These are phyloP conservation scores for Vachellia pachyceras DNA, from an alignment of 306 rosid species.

Conservation along the genomic window DNA sequence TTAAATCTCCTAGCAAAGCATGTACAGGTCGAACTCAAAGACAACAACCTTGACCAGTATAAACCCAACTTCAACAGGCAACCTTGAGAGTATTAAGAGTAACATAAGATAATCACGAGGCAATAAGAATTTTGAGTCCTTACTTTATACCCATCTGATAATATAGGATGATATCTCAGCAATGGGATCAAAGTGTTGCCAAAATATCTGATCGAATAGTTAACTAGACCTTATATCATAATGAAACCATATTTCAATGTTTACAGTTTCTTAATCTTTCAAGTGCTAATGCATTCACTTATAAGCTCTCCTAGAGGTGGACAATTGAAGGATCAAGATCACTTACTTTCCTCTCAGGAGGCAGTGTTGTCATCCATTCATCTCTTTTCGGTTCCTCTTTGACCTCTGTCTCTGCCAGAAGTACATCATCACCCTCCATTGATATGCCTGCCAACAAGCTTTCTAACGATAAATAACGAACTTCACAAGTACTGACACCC, in stretches of 20 bases:
- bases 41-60: too few relatives aligned
- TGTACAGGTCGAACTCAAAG: too few relatives aligned
- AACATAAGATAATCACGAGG: too few relatives aligned
- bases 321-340: constrained; percentile 1
- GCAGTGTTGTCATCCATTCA: constrained; percentile 95
- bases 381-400: constrained; percentile 81
- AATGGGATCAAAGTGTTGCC: not conserved
- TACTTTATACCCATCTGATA: too few relatives aligned
- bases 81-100: too few relatives aligned
- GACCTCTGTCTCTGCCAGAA: constrained; percentile 74
- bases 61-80: too few relatives aligned
- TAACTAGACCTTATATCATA: not conserved
- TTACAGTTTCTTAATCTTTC: not conserved
- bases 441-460: constrained; percentile 72
- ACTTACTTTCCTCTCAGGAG: constrained; percentile 87
- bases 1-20: too few relatives aligned
- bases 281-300: not conserved
- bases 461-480: constrained; percentile 37
- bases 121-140: too few relatives aligned
- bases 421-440: constrained; percentile 97
- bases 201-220: not conserved
- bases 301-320: not conserved
- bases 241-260: not conserved
- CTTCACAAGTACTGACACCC: constrained; percentile 29
- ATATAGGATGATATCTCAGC: too few relatives aligned